phyloP scores from a whole-genome alignment of 495 filamentous ascomycete genomes.

The Trichoderma orchidacearum region DNA sequence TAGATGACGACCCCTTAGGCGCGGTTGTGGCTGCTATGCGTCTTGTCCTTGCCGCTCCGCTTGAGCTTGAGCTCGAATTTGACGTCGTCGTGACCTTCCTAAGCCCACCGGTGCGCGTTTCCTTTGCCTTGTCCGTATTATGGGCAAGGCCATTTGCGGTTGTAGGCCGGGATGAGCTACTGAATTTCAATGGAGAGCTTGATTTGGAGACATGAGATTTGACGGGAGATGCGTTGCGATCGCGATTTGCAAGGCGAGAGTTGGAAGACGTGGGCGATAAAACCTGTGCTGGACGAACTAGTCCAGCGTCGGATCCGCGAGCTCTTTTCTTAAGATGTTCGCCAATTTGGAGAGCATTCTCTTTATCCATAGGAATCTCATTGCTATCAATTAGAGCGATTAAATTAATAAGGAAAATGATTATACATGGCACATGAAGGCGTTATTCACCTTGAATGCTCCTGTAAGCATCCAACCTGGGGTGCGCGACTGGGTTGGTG shows the following conservation, averaged over 20 bases:
- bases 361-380: conserved; percentile 61
- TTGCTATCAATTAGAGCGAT: conserved; percentile 29
- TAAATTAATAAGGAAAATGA: not conserved
- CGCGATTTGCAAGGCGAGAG: conserved; percentile 48
- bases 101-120: conserved; percentile 29
- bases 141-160: conserved; percentile 19
- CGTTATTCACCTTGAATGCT: conserved; percentile 44
- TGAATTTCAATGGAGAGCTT: conserved; percentile 28
- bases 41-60: conserved; percentile 17
- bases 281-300: conserved; percentile 32
- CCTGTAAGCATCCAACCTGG: conserved; percentile 24
- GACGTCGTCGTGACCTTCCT: conserved; percentile 34
- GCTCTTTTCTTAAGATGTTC: conserved; percentile 30
- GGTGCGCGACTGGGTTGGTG: conserved; percentile 9
- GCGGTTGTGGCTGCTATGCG: conserved; percentile 15
- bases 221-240: conserved; percentile 19
- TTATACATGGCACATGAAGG: conserved; percentile 1
- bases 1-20: conserved; percentile 7
- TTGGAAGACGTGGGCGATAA: conserved; percentile 76
- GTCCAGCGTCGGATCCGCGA: conserved; percentile 12
- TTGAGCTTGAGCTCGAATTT: conserved; percentile 16
- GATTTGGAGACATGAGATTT: conserved; percentile 24
- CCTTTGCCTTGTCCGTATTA: conserved; percentile 40
- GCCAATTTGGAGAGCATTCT: conserved; percentile 51
- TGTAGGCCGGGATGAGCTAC: conserved; percentile 17